These are phyloP conservation scores for Austroboletus festivus DNA, from an alignment of 768 basidiomycete genomes.

Conservation along the genomic window DNA sequence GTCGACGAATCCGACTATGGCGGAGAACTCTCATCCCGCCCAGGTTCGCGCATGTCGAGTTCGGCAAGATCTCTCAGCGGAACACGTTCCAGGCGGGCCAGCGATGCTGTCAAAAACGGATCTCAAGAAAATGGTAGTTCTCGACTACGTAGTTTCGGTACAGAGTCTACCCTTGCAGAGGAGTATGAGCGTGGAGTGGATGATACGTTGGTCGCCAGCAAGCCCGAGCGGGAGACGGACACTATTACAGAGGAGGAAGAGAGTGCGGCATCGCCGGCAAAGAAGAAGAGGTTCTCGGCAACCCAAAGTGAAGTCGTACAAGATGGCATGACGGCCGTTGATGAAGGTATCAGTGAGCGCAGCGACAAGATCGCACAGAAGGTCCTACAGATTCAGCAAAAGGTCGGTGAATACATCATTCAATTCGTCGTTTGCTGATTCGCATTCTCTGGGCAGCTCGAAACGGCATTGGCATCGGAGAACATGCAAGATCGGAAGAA, in stretches of 20 bases:
- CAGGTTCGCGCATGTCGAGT: slow-evolving; percentile 62
- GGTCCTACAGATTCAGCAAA: slow-evolving; percentile 85
- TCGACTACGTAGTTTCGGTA: slow-evolving; percentile 67
- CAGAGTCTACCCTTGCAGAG: slow-evolving; percentile 80
- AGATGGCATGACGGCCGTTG: slow-evolving; percentile 83
- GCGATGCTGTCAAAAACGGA: slow-evolving; percentile 52
- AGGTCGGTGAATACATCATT: slow-evolving; percentile 49
- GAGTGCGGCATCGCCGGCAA: slow-evolving; percentile 38
- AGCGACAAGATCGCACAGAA: slow-evolving; percentile 88
- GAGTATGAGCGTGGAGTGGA: slow-evolving; percentile 47
- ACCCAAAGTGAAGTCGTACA: slow-evolving; percentile 60
- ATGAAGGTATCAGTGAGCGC: slow-evolving; percentile 78
- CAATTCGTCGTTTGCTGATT: slow-evolving; percentile 6
- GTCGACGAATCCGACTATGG: slow-evolving; percentile 71
- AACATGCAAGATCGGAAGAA: slow-evolving; percentile 35
- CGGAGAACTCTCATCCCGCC: slow-evolving; percentile 53
- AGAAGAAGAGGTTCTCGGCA: slow-evolving; percentile 80
- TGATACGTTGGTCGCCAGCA: slow-evolving; percentile 34
- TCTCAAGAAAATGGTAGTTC: slow-evolving; percentile 23
- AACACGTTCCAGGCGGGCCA: slow-evolving; percentile 55
- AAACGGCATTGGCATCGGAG: slow-evolving; percentile 67
- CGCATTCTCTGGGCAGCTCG: slow-evolving; percentile 51
- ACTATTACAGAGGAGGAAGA: slow-evolving; percentile 62
- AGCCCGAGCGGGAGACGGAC: slow-evolving; percentile 44
- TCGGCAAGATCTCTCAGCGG: slow-evolving; percentile 43